These are phyloP conservation scores for Filobasidium uniguttulatum DNA, from an alignment of 1,284 basidiomycete genomes.

Conservation along the genomic window DNA sequence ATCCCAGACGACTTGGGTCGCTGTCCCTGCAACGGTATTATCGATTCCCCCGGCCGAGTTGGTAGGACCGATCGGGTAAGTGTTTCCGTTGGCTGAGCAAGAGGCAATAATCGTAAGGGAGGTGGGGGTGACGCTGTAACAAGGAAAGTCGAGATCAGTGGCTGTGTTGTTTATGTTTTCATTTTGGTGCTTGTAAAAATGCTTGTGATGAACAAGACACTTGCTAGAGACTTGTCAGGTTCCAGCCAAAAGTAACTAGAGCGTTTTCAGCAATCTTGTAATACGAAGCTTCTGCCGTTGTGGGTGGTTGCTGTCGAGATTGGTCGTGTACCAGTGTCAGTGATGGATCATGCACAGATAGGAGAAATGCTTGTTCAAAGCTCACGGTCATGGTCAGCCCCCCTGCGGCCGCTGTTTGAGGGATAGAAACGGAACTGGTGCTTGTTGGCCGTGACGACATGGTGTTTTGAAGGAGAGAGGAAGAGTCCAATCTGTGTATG, in stretches of 20 bases:
- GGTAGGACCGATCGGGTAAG: conserved; percentile 71
- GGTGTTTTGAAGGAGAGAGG: no score
- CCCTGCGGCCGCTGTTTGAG: conserved; percentile 32
- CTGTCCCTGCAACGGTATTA: conserved; percentile 51
- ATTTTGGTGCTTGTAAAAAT: not conserved
- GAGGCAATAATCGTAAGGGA: conserved; percentile 66
- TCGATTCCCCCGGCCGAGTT: conserved; percentile 35
- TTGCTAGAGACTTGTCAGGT: conserved; percentile 55
- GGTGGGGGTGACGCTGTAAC: conserved; percentile 45
- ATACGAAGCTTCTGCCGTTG: conserved; percentile 58
- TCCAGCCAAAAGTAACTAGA: conserved; percentile 82
- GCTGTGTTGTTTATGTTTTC: not conserved
- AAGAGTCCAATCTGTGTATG: no score
- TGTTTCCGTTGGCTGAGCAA: conserved; percentile 65
- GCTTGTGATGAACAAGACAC: no score
- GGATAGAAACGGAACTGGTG: conserved; percentile 29
- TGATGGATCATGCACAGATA: not conserved
- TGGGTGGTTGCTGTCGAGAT: conserved; percentile 50
- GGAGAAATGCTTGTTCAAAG: not conserved
- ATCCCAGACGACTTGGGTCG: conserved; percentile 66
- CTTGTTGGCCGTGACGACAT: not conserved
- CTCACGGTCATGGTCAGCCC: conserved; percentile 30
- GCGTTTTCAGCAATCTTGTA: conserved; percentile 71
- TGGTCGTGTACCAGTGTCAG: no score
- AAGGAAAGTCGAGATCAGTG: not conserved